phyloP scores from a whole-genome alignment of 306 rosid species.

The Abrus pulchellus region DNA sequence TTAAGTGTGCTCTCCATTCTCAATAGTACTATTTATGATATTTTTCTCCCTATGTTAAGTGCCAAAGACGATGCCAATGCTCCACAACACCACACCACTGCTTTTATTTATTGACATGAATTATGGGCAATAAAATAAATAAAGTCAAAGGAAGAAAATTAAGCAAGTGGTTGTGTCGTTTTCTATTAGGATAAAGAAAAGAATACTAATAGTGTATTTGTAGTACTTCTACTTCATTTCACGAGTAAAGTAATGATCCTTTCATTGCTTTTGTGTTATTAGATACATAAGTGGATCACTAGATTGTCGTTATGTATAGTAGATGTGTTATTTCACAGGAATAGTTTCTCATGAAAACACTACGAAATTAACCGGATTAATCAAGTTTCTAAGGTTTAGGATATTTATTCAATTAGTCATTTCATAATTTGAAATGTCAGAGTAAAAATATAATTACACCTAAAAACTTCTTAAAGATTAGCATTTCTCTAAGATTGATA shows the following conservation, averaged over 20 bases:
- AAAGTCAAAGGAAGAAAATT: background rate
- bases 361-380: too few relatives aligned
- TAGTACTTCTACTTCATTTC: background rate
- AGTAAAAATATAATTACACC: too few relatives aligned
- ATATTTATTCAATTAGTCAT: too few relatives aligned
- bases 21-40: background rate
- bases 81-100: conserved; percentile 2
- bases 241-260: background rate
- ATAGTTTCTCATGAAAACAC: too few relatives aligned
- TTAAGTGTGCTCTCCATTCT: conserved; percentile 70
- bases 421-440: too few relatives aligned
- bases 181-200: background rate
- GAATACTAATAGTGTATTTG: background rate
- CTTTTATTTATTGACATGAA: background rate
- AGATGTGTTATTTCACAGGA: too few relatives aligned
- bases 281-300: background rate
- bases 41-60: background rate
- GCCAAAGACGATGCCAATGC: conserved; percentile 1
- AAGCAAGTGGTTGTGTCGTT: background rate
- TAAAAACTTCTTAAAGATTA: too few relatives aligned
- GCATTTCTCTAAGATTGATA: too few relatives aligned
- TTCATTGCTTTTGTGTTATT: background rate
- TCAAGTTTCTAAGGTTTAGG: too few relatives aligned
- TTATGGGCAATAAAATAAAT: background rate
- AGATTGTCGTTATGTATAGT: background rate